Evolutionary conservation across 169 alveolate species (phyloP).

Genomic region (Plasmodium vivax): DNA sequence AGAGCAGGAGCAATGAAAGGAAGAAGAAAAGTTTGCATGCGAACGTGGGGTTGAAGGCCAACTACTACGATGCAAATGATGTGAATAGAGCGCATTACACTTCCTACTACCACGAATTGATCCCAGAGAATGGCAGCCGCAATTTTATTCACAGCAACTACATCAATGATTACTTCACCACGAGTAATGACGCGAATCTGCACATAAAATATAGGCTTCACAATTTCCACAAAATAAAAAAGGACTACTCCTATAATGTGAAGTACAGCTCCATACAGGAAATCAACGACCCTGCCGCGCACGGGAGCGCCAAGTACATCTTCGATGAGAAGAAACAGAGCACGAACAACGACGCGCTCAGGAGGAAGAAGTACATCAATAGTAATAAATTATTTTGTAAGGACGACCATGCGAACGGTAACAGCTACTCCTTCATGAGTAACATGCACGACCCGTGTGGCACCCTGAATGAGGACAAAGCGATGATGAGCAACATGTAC

Average conservation of each 20-base stretch:
- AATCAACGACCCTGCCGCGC: conserved; percentile 14
- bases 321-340: not conserved
- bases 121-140: not conserved
- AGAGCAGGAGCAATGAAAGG: conserved; percentile 24
- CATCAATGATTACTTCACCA: conserved; percentile 60
- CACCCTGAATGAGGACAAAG: not conserved
- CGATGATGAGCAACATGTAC: not conserved
- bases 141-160: conserved; percentile 58
- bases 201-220: conserved; percentile 48
- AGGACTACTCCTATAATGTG: conserved; percentile 6
- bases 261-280: conserved; percentile 75
- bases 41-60: conserved; percentile 15
- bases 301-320: not conserved
- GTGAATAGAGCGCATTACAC: conserved; percentile 50
- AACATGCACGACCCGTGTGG: not conserved
- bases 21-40: conserved; percentile 9
- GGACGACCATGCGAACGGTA: not conserved
- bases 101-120: conserved; percentile 29
- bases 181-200: conserved; percentile 21
- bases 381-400: not conserved
- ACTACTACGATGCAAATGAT: conserved; percentile 10
- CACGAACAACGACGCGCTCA: conserved; percentile 9
- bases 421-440: not conserved
- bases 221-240: conserved; percentile 32
- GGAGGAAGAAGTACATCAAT: not conserved